Base-by-base conservation (phyloP, 2,329 filamentous ascomycete genomes). In the Penicillium aurantiogriseum region DNA sequence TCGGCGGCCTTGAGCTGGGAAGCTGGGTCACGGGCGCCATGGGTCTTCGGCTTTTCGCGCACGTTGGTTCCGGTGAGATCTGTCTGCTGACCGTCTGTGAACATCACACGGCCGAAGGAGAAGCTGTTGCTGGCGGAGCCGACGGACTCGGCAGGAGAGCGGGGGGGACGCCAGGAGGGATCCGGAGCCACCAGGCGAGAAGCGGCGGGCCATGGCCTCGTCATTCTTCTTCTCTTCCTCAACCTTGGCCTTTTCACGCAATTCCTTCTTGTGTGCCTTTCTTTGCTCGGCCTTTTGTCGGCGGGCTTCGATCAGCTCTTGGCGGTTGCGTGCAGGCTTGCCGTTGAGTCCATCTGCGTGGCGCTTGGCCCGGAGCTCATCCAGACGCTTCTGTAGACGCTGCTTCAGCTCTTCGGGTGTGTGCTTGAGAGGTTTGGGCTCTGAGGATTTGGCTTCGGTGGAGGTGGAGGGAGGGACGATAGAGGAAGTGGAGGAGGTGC, bases 221-320 rank as follows among this genome's bases (percentile, higher is more conserved):
- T 83, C 84, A 54, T 80, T 81, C 67, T 79, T 76, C 25, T 78
- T 78, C 56, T 91, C 87, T 73, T 94, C 92, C 67, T 95, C 91
- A 51, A 89, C 84, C 71, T 90, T 93, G 21, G 89, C 88, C 67
- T 90, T 83, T 63, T 84, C 81, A 44, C 92, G 85, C 57, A 92
- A 79, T 69, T 93, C 90, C 76, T 96, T 94, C 80, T 96, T 97
- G 69, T 93, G 89, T 23, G 87, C 87, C 73, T 92, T 93, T 61
- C 91, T 86, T 73, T 92, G 86, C 58, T 91, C 88, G 72, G 96
- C 90, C 78, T 96, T 97, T 71, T 87, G 86, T 62, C 94, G 86
- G 42, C 94, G 86, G 44, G 90, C 85, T 75, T 97, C 94, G 67
- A 99, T 91, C 13, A 99, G 83, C 71, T 97, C 92, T 76, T 96